Evolutionary conservation across 2,329 filamentous ascomycete species (phyloP).

Genomic region (Fusarium sp.): DNA sequence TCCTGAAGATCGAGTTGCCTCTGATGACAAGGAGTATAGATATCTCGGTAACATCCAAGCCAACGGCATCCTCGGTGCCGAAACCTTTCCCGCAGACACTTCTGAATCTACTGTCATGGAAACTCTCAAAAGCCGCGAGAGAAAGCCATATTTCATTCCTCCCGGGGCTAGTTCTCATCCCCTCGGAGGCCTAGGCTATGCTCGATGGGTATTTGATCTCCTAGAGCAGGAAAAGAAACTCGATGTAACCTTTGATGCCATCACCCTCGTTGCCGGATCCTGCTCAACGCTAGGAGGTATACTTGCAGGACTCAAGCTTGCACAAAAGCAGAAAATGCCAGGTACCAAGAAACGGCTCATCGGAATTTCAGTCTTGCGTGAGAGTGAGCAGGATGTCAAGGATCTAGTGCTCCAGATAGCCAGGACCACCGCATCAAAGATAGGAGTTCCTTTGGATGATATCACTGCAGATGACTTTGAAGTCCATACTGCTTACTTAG

Average conservation of each 20-base stretch:
- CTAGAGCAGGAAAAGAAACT: constrained; percentile 23
- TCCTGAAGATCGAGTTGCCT: constrained; percentile 13
- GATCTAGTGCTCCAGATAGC: constrained; percentile 23
- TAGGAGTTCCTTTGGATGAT: constrained; percentile 8
- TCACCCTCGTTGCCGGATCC: constrained; percentile 23
- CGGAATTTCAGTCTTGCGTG: constrained; percentile 17
- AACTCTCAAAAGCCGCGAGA: constrained; percentile 7
- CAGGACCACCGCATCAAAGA: constrained; percentile 21
- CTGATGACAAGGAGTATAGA: constrained; percentile 14
- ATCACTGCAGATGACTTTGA: constrained; percentile 27
- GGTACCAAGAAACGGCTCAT: constrained; percentile 15
- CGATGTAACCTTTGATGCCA: constrained; percentile 13
- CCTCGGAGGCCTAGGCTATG: constrained; percentile 24
- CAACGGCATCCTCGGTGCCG: constrained; percentile 24
- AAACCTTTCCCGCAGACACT: constrained; percentile 21
- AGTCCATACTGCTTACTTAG: constrained; percentile 16
- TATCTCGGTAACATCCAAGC: constrained; percentile 28
- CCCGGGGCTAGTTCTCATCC: constrained; percentile 26
- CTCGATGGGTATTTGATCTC: constrained; percentile 31
- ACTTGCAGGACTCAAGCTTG: constrained; percentile 26
- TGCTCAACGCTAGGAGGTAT: constrained; percentile 29
- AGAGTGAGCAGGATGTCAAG: background rate
- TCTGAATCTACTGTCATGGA: constrained; percentile 4
- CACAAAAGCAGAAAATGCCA: constrained; percentile 3
- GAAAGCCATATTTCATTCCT: constrained; percentile 25